phyloP scores from a whole-genome alignment of 1,284 basidiomycete genomes.

The Psilocybe mexicana region DNA sequence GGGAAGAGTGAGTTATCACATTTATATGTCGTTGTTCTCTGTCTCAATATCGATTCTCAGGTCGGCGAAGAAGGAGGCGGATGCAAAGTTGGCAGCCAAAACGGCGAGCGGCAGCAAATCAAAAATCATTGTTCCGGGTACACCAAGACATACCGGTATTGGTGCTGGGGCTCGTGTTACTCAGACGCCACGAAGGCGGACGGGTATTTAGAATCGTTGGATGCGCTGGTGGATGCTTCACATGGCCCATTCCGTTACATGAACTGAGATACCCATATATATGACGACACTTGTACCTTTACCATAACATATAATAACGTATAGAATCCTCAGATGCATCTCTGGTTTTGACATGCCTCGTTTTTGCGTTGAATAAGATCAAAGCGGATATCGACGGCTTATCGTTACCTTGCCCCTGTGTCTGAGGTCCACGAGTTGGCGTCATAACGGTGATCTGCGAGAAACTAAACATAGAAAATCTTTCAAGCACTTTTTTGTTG shows the following conservation, averaged over 20 bases:
- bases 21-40: neutral
- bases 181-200: conserved; percentile 64
- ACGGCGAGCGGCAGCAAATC: conserved; percentile 58
- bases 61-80: conserved; percentile 61
- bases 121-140: conserved; percentile 78
- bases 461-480: neutral
- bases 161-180: conserved; percentile 63
- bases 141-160: conserved; percentile 73
- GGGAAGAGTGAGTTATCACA: conserved; percentile 71
- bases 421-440: neutral
- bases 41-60: conserved; percentile 37
- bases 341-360: neutral
- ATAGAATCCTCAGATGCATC: neutral
- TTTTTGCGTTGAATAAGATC: neutral
- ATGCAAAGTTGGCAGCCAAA: conserved; percentile 63
- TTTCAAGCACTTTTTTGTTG: neutral
- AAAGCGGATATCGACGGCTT: too few species aligned
- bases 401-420: too few species aligned
- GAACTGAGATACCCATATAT: neutral
- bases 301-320: neutral
- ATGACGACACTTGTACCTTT: too few species aligned
- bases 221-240: neutral
- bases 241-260: neutral
- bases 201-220: conserved; percentile 34
- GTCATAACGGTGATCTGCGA: neutral